These are phyloP conservation scores for Metarhizium brunneum DNA, from an alignment of 2,329 filamentous ascomycete genomes.

Conservation along the genomic window DNA sequence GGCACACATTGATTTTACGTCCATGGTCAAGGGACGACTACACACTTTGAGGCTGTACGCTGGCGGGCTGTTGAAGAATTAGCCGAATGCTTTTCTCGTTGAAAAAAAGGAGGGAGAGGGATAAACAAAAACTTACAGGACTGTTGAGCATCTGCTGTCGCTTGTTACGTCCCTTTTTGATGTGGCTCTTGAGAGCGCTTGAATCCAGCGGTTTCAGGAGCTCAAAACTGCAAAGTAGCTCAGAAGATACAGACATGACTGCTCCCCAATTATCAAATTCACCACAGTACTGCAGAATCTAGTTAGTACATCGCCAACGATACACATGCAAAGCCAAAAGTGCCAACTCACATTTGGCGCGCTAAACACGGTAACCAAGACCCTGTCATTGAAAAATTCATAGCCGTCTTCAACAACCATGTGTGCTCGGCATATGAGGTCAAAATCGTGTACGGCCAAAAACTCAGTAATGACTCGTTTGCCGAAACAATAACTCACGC, in stretches of 20 bases:
- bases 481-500: slow-evolving; percentile 96
- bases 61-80: slow-evolving; percentile 35
- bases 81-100: background rate
- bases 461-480: slow-evolving; percentile 98
- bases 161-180: slow-evolving; percentile 96
- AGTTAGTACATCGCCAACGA: slow-evolving; percentile 16
- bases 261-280: slow-evolving; percentile 99
- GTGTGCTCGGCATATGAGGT: slow-evolving; percentile 91
- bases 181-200: slow-evolving; percentile 92
- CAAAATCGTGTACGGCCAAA: slow-evolving; percentile 87
- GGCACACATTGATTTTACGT: background rate
- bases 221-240: slow-evolving; percentile 94
- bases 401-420: slow-evolving; percentile 99
- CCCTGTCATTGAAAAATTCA: slow-evolving; percentile 94
- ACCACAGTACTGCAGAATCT: slow-evolving; percentile 67
- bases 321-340: background rate
- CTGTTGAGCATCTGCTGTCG: slow-evolving; percentile 92
- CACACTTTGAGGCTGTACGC: slow-evolving; percentile 44
- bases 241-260: slow-evolving; percentile 93
- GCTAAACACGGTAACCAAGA: slow-evolving; percentile 93
- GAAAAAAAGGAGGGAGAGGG: background rate
- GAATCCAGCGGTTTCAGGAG: slow-evolving; percentile 93
- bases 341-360: slow-evolving; percentile 75
- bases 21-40: background rate
- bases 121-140: slow-evolving; percentile 57